These are phyloP conservation scores for Platanus orientalis DNA, from an alignment of 164 flowering plant species.

Conservation along the genomic window DNA sequence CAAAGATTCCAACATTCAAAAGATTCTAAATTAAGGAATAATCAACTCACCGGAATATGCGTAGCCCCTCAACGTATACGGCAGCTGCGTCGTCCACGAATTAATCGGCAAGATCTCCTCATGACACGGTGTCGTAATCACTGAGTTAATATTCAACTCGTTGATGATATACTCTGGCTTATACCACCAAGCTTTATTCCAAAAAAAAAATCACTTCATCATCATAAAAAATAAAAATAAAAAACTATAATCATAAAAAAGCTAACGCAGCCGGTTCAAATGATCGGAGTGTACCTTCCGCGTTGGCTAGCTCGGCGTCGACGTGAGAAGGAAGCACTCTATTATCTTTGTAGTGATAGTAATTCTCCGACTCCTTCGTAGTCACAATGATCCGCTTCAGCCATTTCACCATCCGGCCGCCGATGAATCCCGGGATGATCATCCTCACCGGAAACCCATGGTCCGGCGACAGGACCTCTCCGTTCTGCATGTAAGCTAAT, in stretches of 20 bases:
- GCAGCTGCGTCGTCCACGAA: conserved; percentile 68
- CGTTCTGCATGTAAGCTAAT: conserved; percentile 94
- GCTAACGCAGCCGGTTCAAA: background rate
- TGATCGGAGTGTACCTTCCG: conserved; percentile 52
- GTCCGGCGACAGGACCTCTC: conserved; percentile 66
- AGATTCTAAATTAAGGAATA: background rate
- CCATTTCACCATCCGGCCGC: conserved; percentile 99
- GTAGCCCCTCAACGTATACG: conserved; percentile 80
- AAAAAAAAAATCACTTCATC: no score
- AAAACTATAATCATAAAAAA: background rate
- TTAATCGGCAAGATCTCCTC: conserved; percentile 86
- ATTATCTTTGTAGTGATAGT: conserved; percentile 83
- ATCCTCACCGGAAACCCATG: conserved; percentile 90
- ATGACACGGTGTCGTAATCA: conserved; percentile 86
- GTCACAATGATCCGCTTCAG: conserved; percentile 72
- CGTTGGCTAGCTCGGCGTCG: conserved; percentile 88
- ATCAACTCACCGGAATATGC: conserved; percentile 77
- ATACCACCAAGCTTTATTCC: conserved; percentile 97
- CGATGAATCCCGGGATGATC: conserved; percentile 92
- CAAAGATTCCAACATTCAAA: background rate
- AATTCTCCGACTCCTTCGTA: conserved; percentile 53
- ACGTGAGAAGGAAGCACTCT: conserved; percentile 88
- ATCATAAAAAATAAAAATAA: background rate
- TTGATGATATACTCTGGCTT: conserved; percentile 90
- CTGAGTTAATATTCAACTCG: conserved; percentile 94